Evolutionary conservation across 495 filamentous ascomycete species (phyloP).

Genomic region (Annulohypoxylon stygium): DNA sequence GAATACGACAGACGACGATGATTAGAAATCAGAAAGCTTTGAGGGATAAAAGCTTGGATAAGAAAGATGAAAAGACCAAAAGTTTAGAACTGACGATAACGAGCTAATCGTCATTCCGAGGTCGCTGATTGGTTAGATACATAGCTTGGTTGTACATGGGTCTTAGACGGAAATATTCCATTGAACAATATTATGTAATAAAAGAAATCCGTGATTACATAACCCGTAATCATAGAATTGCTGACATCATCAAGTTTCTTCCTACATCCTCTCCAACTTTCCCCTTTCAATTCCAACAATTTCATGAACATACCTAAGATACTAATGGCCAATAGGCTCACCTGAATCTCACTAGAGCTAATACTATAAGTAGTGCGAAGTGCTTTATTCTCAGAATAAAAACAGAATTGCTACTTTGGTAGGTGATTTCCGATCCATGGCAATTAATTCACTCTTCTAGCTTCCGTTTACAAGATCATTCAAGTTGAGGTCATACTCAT

Average conservation of each 20-base stretch:
- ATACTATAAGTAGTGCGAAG: background rate
- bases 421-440: background rate
- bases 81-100: background rate
- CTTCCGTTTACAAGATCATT: background rate
- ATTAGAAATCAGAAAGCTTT: constrained; percentile 15
- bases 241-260: background rate
- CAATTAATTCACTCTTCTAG: background rate
- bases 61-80: constrained; percentile 13
- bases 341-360: background rate
- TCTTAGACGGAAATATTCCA: constrained; percentile 27
- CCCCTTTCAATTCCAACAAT: background rate
- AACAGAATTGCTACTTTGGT: background rate
- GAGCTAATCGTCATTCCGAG: constrained; percentile 29
- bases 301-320: background rate
- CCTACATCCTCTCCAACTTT: background rate
- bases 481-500: background rate
- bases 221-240: background rate
- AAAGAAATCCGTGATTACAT: constrained; percentile 2
- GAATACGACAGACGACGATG: background rate
- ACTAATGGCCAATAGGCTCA: background rate
- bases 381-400: background rate
- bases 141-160: constrained; percentile 9
- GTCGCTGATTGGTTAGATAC: constrained; percentile 31
- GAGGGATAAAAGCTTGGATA: constrained; percentile 3
- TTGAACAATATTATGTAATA: constrained; percentile 30